Base-by-base conservation (phyloP, 2,329 filamentous ascomycete genomes). In the Penicillium capsulatum region DNA sequence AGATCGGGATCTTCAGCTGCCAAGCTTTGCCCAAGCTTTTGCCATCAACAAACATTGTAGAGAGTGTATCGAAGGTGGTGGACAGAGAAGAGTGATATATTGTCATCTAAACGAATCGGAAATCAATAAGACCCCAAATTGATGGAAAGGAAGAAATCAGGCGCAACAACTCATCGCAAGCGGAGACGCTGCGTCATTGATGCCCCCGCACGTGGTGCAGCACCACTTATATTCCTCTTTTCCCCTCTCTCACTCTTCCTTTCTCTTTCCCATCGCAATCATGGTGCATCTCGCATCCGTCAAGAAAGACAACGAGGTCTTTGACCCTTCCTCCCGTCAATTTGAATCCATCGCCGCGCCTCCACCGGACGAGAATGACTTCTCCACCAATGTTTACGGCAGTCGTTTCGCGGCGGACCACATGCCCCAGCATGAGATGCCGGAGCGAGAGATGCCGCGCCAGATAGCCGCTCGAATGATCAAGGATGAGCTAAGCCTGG, bases 381-480 rank as follows among this genome's bases (percentile, higher is more conserved):
- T 82, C 69, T 84, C 81, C 38, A 82, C 84, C 28, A 89, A 83
- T 48, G 86, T 96, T 57, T 97, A 96, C 61, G 91, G 90, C 59
- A 90, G 85, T 47, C 80, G 76, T 48, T 96, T 88, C 61, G 91
- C 91, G 15, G 77, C 79, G 20, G 72, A 84, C 59, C 87, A 94
- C 57, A 74, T 97, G 29, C 89, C 90, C 17, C 79, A 77, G 59
- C 74, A 85, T 59, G 84, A 89, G 70, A 96, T 97, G 80, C 89
- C 91, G 1, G 88, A 95, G 56, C 59, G 69, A 14, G 86, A 94
- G 68, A 95, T 96, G 90, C 91, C 91, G 31, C 81, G 79, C 54
- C 86, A 94, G 53, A 79, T 95, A 36, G 91, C 91, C n/a, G 95
- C 96, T 66, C 83, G 89, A 34, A 85, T 96, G 86, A 96, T 96